Evolutionary conservation across 73 alveolate species (phyloP).

Genomic region (Loxodes magnus): DNA sequence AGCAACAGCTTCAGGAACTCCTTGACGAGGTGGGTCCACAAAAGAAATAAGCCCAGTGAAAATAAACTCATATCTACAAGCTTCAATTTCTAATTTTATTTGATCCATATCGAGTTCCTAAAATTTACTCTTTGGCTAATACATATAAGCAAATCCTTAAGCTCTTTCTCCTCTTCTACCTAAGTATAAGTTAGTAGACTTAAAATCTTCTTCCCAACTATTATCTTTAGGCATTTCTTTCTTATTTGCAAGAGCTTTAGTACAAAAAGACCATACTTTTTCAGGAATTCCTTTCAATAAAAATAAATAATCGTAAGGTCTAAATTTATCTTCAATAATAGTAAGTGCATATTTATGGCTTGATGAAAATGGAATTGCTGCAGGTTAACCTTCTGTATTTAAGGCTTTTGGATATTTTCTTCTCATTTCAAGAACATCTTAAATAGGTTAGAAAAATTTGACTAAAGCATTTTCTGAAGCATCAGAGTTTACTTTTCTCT

Average conservation of each 20-base stretch:
- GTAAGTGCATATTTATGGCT: conserved; percentile 28
- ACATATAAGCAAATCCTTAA: conserved; percentile 43
- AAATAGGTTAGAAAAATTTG: conserved; percentile 13
- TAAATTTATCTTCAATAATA: conserved; percentile 20
- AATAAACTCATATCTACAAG: too few relatives aligned
- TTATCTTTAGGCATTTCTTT: too few relatives aligned
- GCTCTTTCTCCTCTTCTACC: conserved; percentile 62
- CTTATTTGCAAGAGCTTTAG: too few relatives aligned
- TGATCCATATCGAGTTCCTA: too few relatives aligned
- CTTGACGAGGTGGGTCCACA: conserved; percentile 74
- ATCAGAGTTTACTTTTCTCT: too few relatives aligned
- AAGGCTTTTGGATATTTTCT: not conserved
- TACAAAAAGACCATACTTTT: conserved; percentile 73
- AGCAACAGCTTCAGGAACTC: conserved; percentile 61
- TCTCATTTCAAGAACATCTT: conserved; percentile 5
- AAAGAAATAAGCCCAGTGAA: conserved; percentile 69
- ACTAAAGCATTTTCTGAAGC: conserved; percentile 16
- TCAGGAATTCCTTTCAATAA: conserved; percentile 98
- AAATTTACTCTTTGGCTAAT: conserved; percentile 30
- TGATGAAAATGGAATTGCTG: conserved; percentile 16
- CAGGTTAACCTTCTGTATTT: conserved; percentile 12
- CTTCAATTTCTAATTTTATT: too few relatives aligned
- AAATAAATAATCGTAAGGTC: conserved; percentile 42
- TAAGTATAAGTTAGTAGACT: conserved; percentile 35
- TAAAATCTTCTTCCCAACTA: conserved; percentile 28